phyloP scores from a whole-genome alignment of 2,329 filamentous ascomycete genomes.

The Claviceps digitariae region DNA sequence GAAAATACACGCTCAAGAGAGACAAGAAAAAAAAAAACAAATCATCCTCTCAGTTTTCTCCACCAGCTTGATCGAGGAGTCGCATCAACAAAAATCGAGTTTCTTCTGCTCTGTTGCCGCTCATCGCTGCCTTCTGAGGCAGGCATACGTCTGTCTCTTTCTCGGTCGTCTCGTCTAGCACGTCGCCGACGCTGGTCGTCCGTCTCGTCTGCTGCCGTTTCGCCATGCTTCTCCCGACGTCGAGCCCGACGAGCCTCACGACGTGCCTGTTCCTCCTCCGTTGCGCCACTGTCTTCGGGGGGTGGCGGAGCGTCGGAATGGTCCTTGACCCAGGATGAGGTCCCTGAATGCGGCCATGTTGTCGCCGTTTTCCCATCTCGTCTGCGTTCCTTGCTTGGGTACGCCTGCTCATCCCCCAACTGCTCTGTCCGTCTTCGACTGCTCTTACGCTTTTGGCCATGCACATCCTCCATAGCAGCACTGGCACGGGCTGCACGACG shows the following conservation, averaged over 20 bases:
- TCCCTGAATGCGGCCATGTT: conserved; percentile 49
- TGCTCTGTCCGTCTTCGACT: conserved; percentile 29
- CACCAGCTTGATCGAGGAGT: conserved; percentile 45
- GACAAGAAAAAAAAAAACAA: neutral
- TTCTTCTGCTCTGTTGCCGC: conserved; percentile 26
- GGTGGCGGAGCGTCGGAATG: conserved; percentile 48
- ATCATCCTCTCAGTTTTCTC: conserved; percentile 37
- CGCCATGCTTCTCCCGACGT: conserved; percentile 30
- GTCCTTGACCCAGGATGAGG: conserved; percentile 53
- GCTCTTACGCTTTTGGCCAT: conserved; percentile 17
- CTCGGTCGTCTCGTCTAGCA: conserved; percentile 30
- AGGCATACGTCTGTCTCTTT: conserved; percentile 16
- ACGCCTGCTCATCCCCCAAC: conserved; percentile 31
- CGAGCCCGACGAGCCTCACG: conserved; percentile 34
- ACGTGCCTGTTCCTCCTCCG: conserved; percentile 34
- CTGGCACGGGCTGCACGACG: conserved; percentile 30
- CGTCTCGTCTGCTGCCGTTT: conserved; percentile 26
- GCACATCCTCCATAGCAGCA: conserved; percentile 26
- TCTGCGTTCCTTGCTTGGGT: conserved; percentile 24
- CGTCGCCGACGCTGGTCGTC: conserved; percentile 31
- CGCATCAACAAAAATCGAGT: conserved; percentile 29
- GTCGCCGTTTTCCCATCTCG: conserved; percentile 25
- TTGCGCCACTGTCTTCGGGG: conserved; percentile 26
- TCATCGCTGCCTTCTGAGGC: conserved; percentile 32
- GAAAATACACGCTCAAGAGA: neutral